Percentiles rank a stretch among this genome's conserved stretches.
These are phyloP conservation scores for Fusarium denticulatum DNA, from an alignment of 2,329 filamentous ascomycete genomes.

Conservation along the genomic window DNA sequence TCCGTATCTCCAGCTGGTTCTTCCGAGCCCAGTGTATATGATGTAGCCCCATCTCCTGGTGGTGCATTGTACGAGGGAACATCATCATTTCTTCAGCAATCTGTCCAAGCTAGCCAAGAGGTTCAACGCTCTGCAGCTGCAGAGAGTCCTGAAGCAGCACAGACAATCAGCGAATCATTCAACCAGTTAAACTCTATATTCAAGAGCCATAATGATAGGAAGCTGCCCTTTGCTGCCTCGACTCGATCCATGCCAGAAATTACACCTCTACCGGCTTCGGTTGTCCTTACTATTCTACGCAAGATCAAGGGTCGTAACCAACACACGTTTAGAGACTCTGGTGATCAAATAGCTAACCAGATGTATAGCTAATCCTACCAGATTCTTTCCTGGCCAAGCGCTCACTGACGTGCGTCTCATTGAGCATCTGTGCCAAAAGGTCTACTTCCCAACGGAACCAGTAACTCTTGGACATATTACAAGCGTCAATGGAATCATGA, in stretches of 20 bases:
- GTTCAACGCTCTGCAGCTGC: constrained; percentile 18
- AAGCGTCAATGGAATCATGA: constrained; percentile 26
- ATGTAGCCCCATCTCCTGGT: background rate
- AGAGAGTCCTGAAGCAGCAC: constrained; percentile 19
- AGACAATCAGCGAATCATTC: constrained; percentile 26
- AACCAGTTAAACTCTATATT: constrained; percentile 11
- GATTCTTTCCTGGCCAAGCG: constrained; percentile 22
- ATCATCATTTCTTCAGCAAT: constrained; percentile 33
- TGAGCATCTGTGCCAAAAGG: constrained; percentile 27
- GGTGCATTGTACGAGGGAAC: constrained; percentile 27
- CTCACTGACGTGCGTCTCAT: constrained; percentile 16
- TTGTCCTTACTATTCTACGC: constrained; percentile 15
- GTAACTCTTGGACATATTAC: constrained; percentile 25
- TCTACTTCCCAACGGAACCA: constrained; percentile 34
- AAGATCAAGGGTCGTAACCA: constrained; percentile 12
- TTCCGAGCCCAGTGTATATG: background rate
- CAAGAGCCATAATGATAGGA: background rate
- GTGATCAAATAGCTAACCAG: background rate
- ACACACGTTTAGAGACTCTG: no score
- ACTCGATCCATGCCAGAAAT: constrained; percentile 5
- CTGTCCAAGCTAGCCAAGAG: constrained; percentile 23
- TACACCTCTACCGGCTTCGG: constrained; percentile 2
- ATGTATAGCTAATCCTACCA: background rate
- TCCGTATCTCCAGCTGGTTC: constrained; percentile 7
- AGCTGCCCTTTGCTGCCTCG: background rate